Percentiles rank a stretch among this genome's conserved stretches.
phyloP scores from a whole-genome alignment of 345 rosid species.

The Pugionium cornutum region DNA sequence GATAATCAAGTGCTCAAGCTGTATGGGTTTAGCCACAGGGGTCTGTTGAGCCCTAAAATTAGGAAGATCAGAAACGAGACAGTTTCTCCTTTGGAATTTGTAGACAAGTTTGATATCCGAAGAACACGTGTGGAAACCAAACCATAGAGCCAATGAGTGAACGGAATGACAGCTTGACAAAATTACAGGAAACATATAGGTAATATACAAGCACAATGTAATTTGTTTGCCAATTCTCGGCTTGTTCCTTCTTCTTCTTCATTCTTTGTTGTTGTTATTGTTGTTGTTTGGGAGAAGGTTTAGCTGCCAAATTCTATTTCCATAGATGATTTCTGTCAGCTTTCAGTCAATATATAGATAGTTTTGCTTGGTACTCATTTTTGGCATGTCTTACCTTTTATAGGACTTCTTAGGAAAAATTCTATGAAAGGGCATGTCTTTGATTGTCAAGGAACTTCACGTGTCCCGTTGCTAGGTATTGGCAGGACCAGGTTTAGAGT shows the following conservation, averaged over 20 bases:
- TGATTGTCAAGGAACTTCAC: no score
- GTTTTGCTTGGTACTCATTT: constrained; percentile 8
- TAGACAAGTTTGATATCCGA: constrained; percentile 77
- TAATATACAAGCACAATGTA: background rate
- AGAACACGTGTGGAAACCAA: constrained; percentile 42
- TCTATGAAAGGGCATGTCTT: background rate
- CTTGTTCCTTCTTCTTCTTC: constrained; percentile 5
- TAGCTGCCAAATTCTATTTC: constrained; percentile 6
- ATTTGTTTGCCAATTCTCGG: no score
- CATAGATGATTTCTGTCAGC: background rate
- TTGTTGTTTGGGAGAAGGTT: constrained; percentile 2
- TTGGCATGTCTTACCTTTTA: background rate
- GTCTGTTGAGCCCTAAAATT: constrained; percentile 85
- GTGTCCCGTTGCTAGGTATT: no score
- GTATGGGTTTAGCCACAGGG: constrained; percentile 83
- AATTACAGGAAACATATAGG: constrained; percentile 1
- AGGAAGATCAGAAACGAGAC: constrained; percentile 85
- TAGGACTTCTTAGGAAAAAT: no score
- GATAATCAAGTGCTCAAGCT: constrained; percentile 89
- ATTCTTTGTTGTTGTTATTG: background rate
- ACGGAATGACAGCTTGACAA: background rate
- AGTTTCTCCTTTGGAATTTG: constrained; percentile 58
- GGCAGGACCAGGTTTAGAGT: no score
- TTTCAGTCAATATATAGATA: constrained; percentile 4
- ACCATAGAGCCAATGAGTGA: constrained; percentile 37